These are phyloP conservation scores for Pharnaceum exiguum DNA, from an alignment of 148 eudicot genomes.

Conservation along the genomic window DNA sequence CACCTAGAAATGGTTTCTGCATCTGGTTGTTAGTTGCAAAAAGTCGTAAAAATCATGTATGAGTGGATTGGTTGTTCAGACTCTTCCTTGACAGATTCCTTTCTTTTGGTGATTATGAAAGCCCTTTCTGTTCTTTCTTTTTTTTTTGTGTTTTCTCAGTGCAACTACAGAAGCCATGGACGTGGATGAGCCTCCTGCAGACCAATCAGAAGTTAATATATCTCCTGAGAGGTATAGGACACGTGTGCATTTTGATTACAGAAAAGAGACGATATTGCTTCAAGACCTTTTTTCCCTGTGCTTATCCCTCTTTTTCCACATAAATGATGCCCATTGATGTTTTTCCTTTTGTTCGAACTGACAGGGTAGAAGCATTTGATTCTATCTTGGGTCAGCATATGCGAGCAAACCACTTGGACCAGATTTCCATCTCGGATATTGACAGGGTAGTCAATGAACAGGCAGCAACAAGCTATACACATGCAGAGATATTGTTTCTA, in stretches of 20 bases:
- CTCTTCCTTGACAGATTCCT: background rate
- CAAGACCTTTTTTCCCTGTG: background rate
- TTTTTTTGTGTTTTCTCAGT: constrained; percentile 16
- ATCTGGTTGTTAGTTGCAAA: too few species aligned
- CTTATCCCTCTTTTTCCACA: background rate
- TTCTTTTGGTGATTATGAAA: background rate
- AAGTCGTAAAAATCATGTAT: too few species aligned
- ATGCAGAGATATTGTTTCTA: constrained; percentile 52
- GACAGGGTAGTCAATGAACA: constrained; percentile 61
- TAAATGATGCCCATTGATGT: background rate
- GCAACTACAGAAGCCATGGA: constrained; percentile 64
- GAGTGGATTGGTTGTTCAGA: too few species aligned
- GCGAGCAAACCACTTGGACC: constrained; percentile 73
- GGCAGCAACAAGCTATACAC: constrained; percentile 56
- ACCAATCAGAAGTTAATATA: constrained; percentile 30
- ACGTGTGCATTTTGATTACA: background rate
- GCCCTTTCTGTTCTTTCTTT: constrained; percentile 2
- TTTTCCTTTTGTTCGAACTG: constrained; percentile 9
- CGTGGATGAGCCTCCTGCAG: constrained; percentile 66
- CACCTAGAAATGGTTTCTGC: too few species aligned
- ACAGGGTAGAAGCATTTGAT: constrained; percentile 72
- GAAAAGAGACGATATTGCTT: too few species aligned
- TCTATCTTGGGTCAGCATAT: constrained; percentile 68
- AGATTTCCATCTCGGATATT: constrained; percentile 63
- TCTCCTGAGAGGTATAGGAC: constrained; percentile 56